These are phyloP conservation scores for Colletotrichum limetticola DNA, from an alignment of 2,329 filamentous ascomycete genomes.

Conservation along the genomic window DNA sequence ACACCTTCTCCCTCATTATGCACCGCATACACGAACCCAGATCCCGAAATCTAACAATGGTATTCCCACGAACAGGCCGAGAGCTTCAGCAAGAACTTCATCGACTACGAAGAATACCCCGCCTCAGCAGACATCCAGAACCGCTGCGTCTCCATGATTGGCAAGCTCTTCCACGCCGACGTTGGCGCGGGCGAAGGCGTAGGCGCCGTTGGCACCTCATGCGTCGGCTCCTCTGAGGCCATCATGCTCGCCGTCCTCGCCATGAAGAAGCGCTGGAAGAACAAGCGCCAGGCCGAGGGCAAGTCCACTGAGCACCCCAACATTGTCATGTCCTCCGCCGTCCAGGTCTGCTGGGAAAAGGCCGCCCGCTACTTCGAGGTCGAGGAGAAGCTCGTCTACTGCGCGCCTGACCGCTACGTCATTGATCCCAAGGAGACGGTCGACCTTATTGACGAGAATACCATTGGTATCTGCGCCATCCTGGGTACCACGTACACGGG, in stretches of 20 bases:
- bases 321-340: slow-evolving; percentile 94
- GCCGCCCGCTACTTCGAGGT: slow-evolving; percentile 90
- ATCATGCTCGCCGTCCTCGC: slow-evolving; percentile 86
- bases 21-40: neutral
- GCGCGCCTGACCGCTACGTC: slow-evolving; percentile 69
- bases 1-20: neutral
- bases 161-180: slow-evolving; percentile 86
- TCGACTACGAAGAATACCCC: slow-evolving; percentile 88
- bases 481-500: slow-evolving; percentile 95
- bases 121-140: slow-evolving; percentile 89
- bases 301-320: slow-evolving; percentile 86
- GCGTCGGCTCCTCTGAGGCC: slow-evolving; percentile 89
- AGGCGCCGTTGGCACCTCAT: slow-evolving; percentile 85
- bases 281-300: slow-evolving; percentile 83
- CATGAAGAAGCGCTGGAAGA: slow-evolving; percentile 97
- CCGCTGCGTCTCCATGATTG: slow-evolving; percentile 92
- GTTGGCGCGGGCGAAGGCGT: slow-evolving; percentile 59
- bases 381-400: slow-evolving; percentile 84
- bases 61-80: slow-evolving; percentile 57
- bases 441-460: slow-evolving; percentile 72
- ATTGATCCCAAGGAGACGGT: slow-evolving; percentile 73
- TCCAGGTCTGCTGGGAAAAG: slow-evolving; percentile 99
- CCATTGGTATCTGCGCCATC: slow-evolving; percentile 92
- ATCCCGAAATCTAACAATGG: neutral
- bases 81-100: slow-evolving; percentile 94